Base-by-base conservation (phyloP, 352 stramenopile genomes). In the Globisporangium camurandrum region DNA sequence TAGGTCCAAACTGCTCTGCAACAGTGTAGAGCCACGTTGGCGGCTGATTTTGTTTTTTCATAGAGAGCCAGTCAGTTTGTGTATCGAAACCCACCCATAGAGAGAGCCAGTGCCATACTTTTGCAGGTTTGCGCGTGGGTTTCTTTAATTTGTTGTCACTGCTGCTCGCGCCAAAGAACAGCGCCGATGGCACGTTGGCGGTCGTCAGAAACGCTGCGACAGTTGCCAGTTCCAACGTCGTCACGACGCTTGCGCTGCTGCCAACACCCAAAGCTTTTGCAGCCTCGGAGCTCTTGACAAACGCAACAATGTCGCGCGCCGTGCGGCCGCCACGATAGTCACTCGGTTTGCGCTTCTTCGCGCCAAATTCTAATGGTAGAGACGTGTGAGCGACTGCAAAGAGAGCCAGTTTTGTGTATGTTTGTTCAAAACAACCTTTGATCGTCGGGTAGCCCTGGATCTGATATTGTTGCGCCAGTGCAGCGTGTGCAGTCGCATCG, bases 81-180 rank as follows among this genome's bases (percentile, higher is more conserved):
- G n/a, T n/a, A n/a, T n/a, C n/a, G n/a, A n/a, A n/a, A n/a, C n/a
- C n/a, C n/a, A n/a, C n/a, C n/a, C n/a, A n/a, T n/a, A n/a, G n/a
- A n/a, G n/a, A n/a, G n/a, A n/a, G n/a, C n/a, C n/a, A n/a, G n/a
- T n/a, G n/a, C n/a, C n/a, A n/a, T n/a, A n/a, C n/a, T n/a, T n/a
- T n/a, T n/a, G n/a, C n/a, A n/a, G n/a, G n/a, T n/a, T n/a, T n/a
- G n/a, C n/a, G n/a, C n/a, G n/a, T n/a, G n/a, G n/a, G n/a, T n/a
- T n/a, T n/a, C n/a, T n/a, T n/a, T n/a, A n/a, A n/a, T n/a, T n/a
- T n/a, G n/a, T n/a, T n/a, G n/a, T n/a, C n/a, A n/a, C n/a, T n/a
- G n/a, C n/a, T n/a, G n/a, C n/a, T n/a, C n/a, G n/a, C n/a, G 9
- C 80, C 80, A 43, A 92, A 80, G 54, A 92, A 84, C 34, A 92